phyloP scores from a whole-genome alignment of 768 basidiomycete species.

The Nidularia sp. region DNA sequence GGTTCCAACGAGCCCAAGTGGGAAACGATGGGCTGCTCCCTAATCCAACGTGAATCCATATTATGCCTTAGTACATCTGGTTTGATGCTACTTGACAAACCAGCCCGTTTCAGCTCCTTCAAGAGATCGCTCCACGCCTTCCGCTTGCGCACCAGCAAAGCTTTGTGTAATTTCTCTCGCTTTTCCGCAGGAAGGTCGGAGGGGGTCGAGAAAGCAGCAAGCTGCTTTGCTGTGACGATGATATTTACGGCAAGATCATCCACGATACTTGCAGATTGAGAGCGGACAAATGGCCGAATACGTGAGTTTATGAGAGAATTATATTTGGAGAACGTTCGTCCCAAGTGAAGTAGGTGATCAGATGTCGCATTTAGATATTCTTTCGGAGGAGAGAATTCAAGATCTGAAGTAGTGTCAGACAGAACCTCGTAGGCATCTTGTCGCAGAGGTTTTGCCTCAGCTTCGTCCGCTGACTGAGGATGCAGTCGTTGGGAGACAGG shows the following conservation, averaged over 20 bases:
- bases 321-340: conserved; percentile 49
- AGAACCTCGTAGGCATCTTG: background rate
- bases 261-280: conserved; percentile 34
- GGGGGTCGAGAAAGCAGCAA: conserved; percentile 46
- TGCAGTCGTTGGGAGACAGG: conserved; percentile 46
- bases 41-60: conserved; percentile 54
- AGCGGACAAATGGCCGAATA: conserved; percentile 38
- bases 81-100: conserved; percentile 69
- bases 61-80: conserved; percentile 62
- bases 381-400: background rate
- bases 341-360: conserved; percentile 43
- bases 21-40: conserved; percentile 50
- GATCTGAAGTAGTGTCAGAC: conserved; percentile 1
- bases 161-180: conserved; percentile 64
- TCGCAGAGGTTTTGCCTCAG: conserved; percentile 23
- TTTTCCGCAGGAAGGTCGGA: conserved; percentile 38
- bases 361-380: conserved; percentile 8
- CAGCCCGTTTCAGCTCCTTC: conserved; percentile 80
- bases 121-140: conserved; percentile 89
- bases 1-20: conserved; percentile 12
- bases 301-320: conserved; percentile 33
- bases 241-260: conserved; percentile 61
- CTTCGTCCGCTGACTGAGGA: conserved; percentile 26
- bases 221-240: conserved; percentile 53
- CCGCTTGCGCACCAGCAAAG: conserved; percentile 75